Evolutionary conservation across 2,329 filamentous ascomycete genomes (phyloP), one percentile per base, ranked within the genome.

Genomic region (Didymosphaeria variabile): DNA sequence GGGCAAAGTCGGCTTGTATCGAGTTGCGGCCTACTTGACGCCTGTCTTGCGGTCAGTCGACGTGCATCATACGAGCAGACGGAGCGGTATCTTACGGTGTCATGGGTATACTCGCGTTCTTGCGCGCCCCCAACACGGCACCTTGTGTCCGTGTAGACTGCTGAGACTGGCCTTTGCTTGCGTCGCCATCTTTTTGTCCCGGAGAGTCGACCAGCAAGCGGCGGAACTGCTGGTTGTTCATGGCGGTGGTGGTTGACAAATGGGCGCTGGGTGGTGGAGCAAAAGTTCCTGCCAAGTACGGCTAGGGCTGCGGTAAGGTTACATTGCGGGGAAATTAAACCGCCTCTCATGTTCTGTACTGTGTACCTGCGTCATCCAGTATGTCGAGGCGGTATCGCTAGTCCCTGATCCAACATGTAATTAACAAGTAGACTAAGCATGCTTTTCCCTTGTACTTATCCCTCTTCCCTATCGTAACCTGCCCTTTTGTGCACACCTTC

Each of bases 211-310:
- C 83, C 23, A 97, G 79, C 7, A 98, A 86, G 66, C 91, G 90
- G 57, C 95, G 90, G 73, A 99, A 99, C 72, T 97, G 92, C 46
- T 93, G 88, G 84, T 98, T 98, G 78, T 98, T 97, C 95, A 99
- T 98, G 59, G 58, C 64, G 60, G 42, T 32, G 55, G 32, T 26
- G 46, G 44, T 31, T 29, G 49, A 40, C 17, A n/a, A 10, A n/a
- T 19, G 52, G 21, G 32, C 38, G 3, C 23, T 23, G 36, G 13
- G 36, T 29, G 23, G 40, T 55, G 51, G 53, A 52, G 21, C 52
- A 29, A 55, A 45, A 47, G 46, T 55, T 40, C 49, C 26, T 52
- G 55, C 59, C 59, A 61, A 61, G 59, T 17, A 40, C 55, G n/a
- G 59, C n/a, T 47, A 45, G 42, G 47, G 40, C 53, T 26, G 45